A percentile compares a stretch with the other conserved stretches of the same genome.
Conservation (phyloP, 208 protist species). For the Lotmaria passim region DNA sequence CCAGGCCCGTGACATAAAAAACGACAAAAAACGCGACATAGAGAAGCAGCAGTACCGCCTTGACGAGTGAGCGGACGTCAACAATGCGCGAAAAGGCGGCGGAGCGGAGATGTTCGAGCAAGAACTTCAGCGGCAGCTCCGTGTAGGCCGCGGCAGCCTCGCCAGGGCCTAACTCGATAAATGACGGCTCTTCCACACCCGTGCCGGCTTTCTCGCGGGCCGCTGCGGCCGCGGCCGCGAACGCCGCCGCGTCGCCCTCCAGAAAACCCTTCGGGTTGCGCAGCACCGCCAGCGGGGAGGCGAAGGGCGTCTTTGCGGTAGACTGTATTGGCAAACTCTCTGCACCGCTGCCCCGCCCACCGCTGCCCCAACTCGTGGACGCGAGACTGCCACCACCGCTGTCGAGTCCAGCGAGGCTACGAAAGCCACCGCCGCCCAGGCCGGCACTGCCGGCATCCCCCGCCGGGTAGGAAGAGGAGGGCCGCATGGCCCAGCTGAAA, state of each 20-base stretch:
- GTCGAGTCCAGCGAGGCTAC: too few relatives aligned
- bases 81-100: slow-evolving; percentile 17
- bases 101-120: slow-evolving; percentile 26
- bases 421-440: neutral
- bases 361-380: neutral
- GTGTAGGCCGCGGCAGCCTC: slow-evolving; percentile 43
- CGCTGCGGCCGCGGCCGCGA: neutral
- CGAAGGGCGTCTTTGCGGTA: neutral
- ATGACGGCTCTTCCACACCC: neutral
- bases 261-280: slow-evolving; percentile 6
- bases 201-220: neutral
- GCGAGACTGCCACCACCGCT: neutral
- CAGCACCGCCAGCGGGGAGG: slow-evolving; percentile 6
- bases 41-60: slow-evolving; percentile 1
- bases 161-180: slow-evolving; percentile 15
- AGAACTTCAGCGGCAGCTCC: slow-evolving; percentile 49
- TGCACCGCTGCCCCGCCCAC: neutral
- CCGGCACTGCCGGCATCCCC: neutral
- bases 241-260: neutral
- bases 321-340: neutral
- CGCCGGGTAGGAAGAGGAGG: neutral
- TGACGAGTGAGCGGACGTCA: neutral
- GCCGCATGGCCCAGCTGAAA: slow-evolving; percentile 13
- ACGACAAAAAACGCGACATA: slow-evolving; percentile 26
- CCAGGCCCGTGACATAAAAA: slow-evolving; percentile 15